Percentiles rank a stretch among this genome's conserved stretches.
phyloP scores from a whole-genome alignment of 345 rosid species.

The Cardamine resedifolia region DNA sequence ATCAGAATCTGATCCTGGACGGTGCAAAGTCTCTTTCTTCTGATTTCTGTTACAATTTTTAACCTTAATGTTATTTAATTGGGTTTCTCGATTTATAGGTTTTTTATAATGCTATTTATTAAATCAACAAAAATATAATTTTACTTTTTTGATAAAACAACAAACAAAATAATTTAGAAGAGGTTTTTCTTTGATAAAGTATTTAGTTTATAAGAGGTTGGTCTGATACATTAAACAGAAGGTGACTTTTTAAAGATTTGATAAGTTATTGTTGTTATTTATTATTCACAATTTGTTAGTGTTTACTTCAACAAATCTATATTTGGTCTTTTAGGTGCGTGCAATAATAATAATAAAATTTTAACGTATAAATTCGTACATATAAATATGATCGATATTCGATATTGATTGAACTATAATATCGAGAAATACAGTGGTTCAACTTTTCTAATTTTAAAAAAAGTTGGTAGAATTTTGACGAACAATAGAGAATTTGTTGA shows the following conservation, averaged over 20 bases:
- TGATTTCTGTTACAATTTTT: neutral
- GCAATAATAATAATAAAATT: neutral
- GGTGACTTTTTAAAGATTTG: neutral
- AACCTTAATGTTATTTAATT: neutral
- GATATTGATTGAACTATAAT: neutral
- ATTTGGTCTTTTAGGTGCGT: neutral
- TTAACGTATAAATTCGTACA: neutral
- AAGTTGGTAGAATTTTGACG: neutral
- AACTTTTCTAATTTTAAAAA: constrained; percentile 7
- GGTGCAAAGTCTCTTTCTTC: constrained; percentile 31
- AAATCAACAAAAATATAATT: no score
- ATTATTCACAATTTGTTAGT: neutral
- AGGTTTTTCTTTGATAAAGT: no score
- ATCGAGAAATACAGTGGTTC: neutral
- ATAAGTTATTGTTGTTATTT: neutral
- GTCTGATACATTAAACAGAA: no score
- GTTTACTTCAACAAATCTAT: neutral
- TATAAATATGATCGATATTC: neutral
- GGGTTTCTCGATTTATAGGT: neutral
- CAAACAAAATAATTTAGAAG: neutral
- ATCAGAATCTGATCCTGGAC: constrained; percentile 21
- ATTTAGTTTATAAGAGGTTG: neutral
- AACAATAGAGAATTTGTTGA: neutral
- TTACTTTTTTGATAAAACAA: no score
- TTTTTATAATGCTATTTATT: neutral